These are phyloP conservation scores for Lunularia cruciata DNA, from an alignment of 225 moss, liverwort and hornwort genomes.

Conservation along the genomic window DNA sequence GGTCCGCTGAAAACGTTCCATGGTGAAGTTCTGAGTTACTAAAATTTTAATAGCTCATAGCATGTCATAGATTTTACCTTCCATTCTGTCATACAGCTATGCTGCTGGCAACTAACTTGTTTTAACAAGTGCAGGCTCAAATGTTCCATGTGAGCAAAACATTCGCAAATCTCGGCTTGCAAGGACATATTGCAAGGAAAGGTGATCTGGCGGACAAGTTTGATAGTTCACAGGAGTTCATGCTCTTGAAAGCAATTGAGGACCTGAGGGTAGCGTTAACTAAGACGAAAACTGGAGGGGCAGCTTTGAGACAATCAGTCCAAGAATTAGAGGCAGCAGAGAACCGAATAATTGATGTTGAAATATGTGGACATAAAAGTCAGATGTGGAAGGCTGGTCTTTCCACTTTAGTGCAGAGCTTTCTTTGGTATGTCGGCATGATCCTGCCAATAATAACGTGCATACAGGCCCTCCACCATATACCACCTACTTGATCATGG, in stretches of 20 bases:
- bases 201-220: not conserved
- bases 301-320: not conserved
- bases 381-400: not conserved
- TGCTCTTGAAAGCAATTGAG: not conserved
- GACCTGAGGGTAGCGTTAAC: not conserved
- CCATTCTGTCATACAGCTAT: not conserved
- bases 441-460: conserved; percentile 3
- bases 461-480: not conserved
- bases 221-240: not conserved
- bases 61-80: too few relatives aligned
- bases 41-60: too few relatives aligned
- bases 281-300: too few relatives aligned
- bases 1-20: too few relatives aligned
- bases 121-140: not conserved
- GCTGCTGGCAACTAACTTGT: not conserved
- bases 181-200: not conserved
- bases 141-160: not conserved
- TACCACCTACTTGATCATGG: conserved; percentile 14
- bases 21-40: too few relatives aligned
- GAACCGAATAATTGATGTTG: not conserved
- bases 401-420: not conserved
- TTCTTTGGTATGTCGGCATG: conserved; percentile 5
- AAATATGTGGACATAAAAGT: not conserved
- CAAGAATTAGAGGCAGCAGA: not conserved
- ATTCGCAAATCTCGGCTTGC: not conserved